Conservation (phyloP, 768 basidiomycete genomes). For the Tricholoma hemisulphureum region DNA sequence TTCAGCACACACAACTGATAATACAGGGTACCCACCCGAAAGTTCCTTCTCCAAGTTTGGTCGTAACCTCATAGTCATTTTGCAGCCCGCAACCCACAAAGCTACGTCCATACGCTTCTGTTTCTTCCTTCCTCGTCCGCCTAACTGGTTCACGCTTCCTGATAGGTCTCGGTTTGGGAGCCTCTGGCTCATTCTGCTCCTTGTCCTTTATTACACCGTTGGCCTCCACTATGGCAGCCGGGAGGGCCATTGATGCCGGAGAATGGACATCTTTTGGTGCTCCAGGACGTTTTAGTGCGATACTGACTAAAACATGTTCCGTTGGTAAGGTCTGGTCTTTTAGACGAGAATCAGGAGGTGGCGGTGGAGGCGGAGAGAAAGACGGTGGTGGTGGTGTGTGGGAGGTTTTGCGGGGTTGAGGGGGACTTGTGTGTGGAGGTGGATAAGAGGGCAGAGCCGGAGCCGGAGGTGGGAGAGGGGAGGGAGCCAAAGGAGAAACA, state of each 20-base stretch:
- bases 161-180: slow-evolving; percentile 23
- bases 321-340: slow-evolving; percentile 24
- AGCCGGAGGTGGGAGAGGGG: slow-evolving; percentile 17
- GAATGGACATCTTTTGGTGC: slow-evolving; percentile 48
- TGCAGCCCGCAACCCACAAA: slow-evolving; percentile 73
- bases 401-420: slow-evolving; percentile 16
- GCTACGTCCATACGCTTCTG: slow-evolving; percentile 60
- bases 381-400: slow-evolving; percentile 16
- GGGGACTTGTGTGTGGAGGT: slow-evolving; percentile 19
- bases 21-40: slow-evolving; percentile 71
- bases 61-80: slow-evolving; percentile 74
- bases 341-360: slow-evolving; percentile 32
- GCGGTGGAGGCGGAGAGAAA: slow-evolving; percentile 33
- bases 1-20: background rate
- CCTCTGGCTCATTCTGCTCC: slow-evolving; percentile 23
- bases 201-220: slow-evolving; percentile 11
- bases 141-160: slow-evolving; percentile 44
- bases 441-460: slow-evolving; percentile 19
- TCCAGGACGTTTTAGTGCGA: slow-evolving; percentile 44
- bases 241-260: slow-evolving; percentile 36
- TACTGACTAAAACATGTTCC: slow-evolving; percentile 40
- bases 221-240: slow-evolving; percentile 13
- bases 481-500: slow-evolving; percentile 15
- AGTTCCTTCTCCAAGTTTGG: slow-evolving; percentile 94
- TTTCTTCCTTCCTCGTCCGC: slow-evolving; percentile 63